Conservation (phyloP, 345 rosid species). For the Gossypium ekmanianum region DNA sequence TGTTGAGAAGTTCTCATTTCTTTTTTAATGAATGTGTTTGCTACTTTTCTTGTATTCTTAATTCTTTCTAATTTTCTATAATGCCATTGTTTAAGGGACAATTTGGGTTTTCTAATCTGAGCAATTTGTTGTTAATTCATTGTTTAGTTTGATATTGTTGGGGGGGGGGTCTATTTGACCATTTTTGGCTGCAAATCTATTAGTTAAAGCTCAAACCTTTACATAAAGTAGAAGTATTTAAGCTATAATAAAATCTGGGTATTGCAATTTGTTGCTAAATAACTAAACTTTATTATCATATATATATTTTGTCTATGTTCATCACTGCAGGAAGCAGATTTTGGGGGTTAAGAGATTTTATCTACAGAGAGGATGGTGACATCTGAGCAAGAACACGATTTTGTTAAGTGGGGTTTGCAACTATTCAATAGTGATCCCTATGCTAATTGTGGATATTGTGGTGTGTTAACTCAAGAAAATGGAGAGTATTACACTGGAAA, state of each 20-base stretch:
- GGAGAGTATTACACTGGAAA: constrained; percentile 36
- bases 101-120: constrained; percentile 10
- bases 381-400: constrained; percentile 57
- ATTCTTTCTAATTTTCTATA: constrained; percentile 9
- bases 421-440: constrained; percentile 53
- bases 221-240: not conserved
- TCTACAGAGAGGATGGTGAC: constrained; percentile 30
- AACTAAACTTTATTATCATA: not conserved
- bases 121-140: not conserved
- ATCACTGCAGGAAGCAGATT: constrained; percentile 13
- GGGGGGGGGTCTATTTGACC: not conserved
- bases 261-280: not conserved
- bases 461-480: constrained; percentile 30
- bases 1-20: not conserved
- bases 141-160: not conserved
- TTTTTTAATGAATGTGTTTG: not conserved
- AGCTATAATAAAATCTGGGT: not conserved
- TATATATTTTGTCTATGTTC: not conserved
- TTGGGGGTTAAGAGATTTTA: not conserved
- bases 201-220: not conserved
- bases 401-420: constrained; percentile 56
- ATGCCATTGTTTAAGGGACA: constrained; percentile 1
- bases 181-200: not conserved
- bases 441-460: constrained; percentile 35
- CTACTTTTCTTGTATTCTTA: not conserved